A percentile compares a stretch with the other conserved stretches of the same genome.
phyloP scores from a whole-genome alignment of 139 green algal genomes.

The Helicosporidium sp. region DNA sequence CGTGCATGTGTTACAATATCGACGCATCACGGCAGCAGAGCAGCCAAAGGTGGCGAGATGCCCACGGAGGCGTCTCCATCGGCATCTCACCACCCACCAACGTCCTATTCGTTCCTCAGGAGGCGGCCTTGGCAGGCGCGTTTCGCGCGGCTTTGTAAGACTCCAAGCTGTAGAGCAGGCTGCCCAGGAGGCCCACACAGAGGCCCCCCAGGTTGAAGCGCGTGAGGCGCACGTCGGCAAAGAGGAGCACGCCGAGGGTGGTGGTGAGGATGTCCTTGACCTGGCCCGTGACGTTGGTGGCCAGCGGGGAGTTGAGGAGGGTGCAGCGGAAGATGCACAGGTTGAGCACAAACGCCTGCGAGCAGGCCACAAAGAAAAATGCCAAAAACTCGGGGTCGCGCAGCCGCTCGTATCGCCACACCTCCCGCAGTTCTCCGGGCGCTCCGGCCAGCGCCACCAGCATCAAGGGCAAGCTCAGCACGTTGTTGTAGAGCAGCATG shows the following conservation, averaged over 20 bases:
- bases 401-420: constrained; percentile 11
- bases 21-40: no score
- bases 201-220: constrained; percentile 7
- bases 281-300: constrained; percentile 32
- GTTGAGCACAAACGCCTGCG: constrained; percentile 36
- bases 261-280: constrained; percentile 38
- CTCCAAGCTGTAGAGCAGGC: constrained; percentile 2
- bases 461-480: constrained; percentile 32
- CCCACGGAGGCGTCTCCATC: no score
- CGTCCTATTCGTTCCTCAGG: no score
- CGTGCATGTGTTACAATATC: no score
- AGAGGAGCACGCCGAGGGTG: constrained; percentile 26
- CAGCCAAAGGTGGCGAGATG: no score
- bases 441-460: constrained; percentile 9
- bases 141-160: no score
- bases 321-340: constrained; percentile 41
- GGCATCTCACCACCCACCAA: no score
- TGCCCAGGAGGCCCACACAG: constrained; percentile 6
- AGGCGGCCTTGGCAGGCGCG: no score
- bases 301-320: constrained; percentile 26
- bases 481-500: constrained; percentile 36
- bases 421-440: constrained; percentile 18
- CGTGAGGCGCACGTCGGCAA: constrained; percentile 9
- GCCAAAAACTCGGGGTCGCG: constrained; percentile 15
- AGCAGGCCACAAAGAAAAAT: constrained; percentile 23